Evolutionary conservation across 2,329 filamentous ascomycete genomes (phyloP), one percentile per base, ranked within the genome.

Genomic region (Alternaria metachromatica): DNA sequence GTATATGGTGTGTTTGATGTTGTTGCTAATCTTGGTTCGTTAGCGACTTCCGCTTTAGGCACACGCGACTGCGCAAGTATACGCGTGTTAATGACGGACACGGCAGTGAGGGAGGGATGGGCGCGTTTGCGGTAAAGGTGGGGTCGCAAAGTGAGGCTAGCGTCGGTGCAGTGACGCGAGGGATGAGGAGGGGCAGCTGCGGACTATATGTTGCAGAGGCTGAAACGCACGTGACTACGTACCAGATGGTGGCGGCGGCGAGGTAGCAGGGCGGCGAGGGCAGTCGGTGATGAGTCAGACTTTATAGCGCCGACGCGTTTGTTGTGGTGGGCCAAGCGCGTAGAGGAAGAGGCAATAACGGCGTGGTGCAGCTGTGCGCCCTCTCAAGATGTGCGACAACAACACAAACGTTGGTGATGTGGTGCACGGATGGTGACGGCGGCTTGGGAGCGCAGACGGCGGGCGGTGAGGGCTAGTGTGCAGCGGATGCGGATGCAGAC

Each of bases 171-270:
- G 60, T 50, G 58, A 55, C 37, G 51, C 54, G 54, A 61, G 63
- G 51, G 46, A 49, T 51, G 49, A 54, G 25, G 71, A 71, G 71
- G 72, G 71, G 69, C 70, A 62, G 67, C 59, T 58, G 46, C 41
- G 61, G 68, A 66, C 58, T 72, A 72, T 68, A 70, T 70, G 69
- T 51, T 55, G 62, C 67, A 62, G 68, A 72, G 66, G 73, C 73
- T 75, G 74, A 76, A 73, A 76, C 71, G 60, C 76, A 78, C 73
- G 76, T 78, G 76, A 78, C 45, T 60, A 63, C 71, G 73, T 76
- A 77, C 74, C 67, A 58, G 48, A 37, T 23, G 67, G 71, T 65
- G 73, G 74, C 71, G 73, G 71, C 71, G 71, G 70, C 67, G 69
- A 68, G 64, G 48, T 63, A 44, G 63, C 58, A 61, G 64, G 68